Conservation (phyloP, 805 yeast species). For the Tetrapisispora phaffii region DNA sequence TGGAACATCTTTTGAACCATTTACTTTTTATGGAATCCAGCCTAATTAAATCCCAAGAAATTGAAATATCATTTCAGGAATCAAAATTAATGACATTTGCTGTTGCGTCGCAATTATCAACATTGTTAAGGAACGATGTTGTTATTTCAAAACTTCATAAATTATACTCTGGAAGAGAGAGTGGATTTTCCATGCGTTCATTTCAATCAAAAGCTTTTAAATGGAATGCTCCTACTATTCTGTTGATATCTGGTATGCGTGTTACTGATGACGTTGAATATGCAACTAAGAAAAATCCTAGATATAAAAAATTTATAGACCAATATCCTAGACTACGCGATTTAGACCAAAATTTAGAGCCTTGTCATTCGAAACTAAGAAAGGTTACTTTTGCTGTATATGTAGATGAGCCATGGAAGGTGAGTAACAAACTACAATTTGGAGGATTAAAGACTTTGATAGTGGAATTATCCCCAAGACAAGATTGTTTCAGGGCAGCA, state of each 20-base stretch:
- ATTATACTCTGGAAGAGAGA: conserved; percentile 57
- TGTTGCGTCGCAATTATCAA: conserved; percentile 34
- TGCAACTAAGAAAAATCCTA: conserved; percentile 19
- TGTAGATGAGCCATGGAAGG: conserved; percentile 65
- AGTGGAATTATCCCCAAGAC: conserved; percentile 58
- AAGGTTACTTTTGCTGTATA: conserved; percentile 54
- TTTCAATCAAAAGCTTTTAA: conserved; percentile 75
- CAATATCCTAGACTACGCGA: conserved; percentile 38
- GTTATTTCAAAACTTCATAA: conserved; percentile 28
- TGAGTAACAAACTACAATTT: conserved; percentile 60
- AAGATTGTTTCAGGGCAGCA: conserved; percentile 40
- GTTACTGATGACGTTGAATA: conserved; percentile 26
- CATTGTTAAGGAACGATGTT: conserved; percentile 30
- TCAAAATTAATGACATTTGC: conserved; percentile 24
- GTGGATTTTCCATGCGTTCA: conserved; percentile 81
- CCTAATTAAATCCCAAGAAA: conserved; percentile 8
- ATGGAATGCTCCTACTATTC: conserved; percentile 80
- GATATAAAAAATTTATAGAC: conserved; percentile 43
- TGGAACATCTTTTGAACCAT: conserved; percentile 37
- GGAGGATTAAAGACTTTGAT: conserved; percentile 53
- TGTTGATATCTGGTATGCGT: conserved; percentile 58
- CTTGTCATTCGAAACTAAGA: conserved; percentile 20
- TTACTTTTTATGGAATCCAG: conserved; percentile 30
- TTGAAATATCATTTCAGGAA: conserved; percentile 2
- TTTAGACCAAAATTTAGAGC: conserved; percentile 17